These are phyloP conservation scores for Liquidambar formosana DNA, from an alignment of 164 flowering plant species.

Conservation along the genomic window DNA sequence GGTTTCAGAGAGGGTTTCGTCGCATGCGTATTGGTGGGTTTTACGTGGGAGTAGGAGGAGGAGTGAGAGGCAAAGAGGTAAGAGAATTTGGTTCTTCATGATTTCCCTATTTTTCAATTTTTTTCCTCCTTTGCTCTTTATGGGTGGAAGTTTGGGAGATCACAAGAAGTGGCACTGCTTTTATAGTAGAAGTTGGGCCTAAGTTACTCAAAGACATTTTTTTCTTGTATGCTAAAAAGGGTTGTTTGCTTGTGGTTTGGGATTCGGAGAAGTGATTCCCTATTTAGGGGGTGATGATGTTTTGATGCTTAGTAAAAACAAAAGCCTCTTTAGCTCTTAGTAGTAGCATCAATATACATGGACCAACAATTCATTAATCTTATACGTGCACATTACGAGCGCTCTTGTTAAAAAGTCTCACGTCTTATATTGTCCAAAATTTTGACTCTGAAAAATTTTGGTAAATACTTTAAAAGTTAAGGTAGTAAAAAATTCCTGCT, in stretches of 20 bases:
- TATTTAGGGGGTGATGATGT: background rate
- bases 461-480: too few species aligned
- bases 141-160: background rate
- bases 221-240: background rate
- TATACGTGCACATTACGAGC: background rate
- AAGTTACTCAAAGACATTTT: background rate
- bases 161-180: background rate
- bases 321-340: conserved; percentile 15
- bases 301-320: conserved; percentile 15
- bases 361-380: background rate
- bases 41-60: conserved; percentile 19
- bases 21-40: conserved; percentile 38
- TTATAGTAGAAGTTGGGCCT: background rate
- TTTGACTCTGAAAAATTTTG: too few species aligned
- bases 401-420: too few species aligned
- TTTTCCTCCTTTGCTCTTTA: background rate
- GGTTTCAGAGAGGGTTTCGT: conserved; percentile 16
- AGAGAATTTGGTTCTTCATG: conserved; percentile 13
- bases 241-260: conserved; percentile 9
- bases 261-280: background rate
- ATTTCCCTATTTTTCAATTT: background rate
- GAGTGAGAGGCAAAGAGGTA: conserved; percentile 13
- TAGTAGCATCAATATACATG: background rate
- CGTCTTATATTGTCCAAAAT: too few species aligned
- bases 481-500: too few species aligned